Evolutionary conservation across 176 grass and related monocot genomes (phyloP).

Genomic region (Triticum turgidum): DNA sequence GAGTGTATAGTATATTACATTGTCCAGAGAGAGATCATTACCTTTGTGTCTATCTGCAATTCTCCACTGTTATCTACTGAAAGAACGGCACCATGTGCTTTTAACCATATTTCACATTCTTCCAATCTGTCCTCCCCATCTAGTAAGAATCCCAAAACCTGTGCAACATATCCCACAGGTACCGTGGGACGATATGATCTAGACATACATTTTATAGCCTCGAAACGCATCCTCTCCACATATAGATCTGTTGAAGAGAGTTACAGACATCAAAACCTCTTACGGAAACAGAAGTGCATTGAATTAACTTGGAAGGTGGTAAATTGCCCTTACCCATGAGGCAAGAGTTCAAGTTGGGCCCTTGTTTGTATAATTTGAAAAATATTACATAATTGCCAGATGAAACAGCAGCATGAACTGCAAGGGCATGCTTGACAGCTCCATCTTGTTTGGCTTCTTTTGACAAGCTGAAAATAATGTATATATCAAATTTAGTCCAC

Average conservation of each 20-base stretch:
- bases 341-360: constrained; percentile 83
- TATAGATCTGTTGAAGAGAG: constrained; percentile 64
- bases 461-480: constrained; percentile 68
- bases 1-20: neutral
- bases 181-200: constrained; percentile 74
- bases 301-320: constrained; percentile 11
- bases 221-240: constrained; percentile 81
- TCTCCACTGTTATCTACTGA: constrained; percentile 57
- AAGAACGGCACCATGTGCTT: constrained; percentile 78
- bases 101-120: constrained; percentile 92
- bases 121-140: constrained; percentile 41
- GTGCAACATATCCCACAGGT: constrained; percentile 64
- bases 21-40: constrained; percentile 32
- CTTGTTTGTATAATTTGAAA: constrained; percentile 85
- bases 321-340: constrained; percentile 75
- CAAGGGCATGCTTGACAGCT: constrained; percentile 88
- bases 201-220: constrained; percentile 89
- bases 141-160: constrained; percentile 70
- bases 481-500: constrained; percentile 18
- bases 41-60: constrained; percentile 82
- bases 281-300: constrained; percentile 14
- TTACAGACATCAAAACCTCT: constrained; percentile 25
- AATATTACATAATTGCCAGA: constrained; percentile 91
- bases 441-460: constrained; percentile 72
- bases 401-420: constrained; percentile 80